A percentile compares a stretch with the other conserved stretches of the same genome.
Conservation (phyloP, 805 yeast species). For the Zygosaccharomyces pseudorouxii region DNA sequence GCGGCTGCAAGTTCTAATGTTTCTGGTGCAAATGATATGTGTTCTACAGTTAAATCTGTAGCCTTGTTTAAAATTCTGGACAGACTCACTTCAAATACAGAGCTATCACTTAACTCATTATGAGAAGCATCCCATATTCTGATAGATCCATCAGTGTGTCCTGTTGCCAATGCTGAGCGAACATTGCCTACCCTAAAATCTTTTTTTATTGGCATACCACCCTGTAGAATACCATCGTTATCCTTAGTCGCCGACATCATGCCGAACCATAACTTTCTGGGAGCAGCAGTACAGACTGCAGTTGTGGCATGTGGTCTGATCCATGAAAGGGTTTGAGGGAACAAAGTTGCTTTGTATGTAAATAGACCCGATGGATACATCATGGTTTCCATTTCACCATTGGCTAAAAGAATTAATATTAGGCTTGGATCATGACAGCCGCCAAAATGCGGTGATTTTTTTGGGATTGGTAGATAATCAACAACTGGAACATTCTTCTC, state of each 20-base stretch:
- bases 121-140: constrained; percentile 81
- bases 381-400: constrained; percentile 62
- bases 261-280: constrained; percentile 72
- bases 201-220: constrained; percentile 69
- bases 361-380: constrained; percentile 52
- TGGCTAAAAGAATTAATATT: constrained; percentile 52
- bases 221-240: constrained; percentile 52
- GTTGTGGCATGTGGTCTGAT: constrained; percentile 65
- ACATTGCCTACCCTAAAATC: constrained; percentile 45
- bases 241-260: constrained; percentile 51
- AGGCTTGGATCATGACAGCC: constrained; percentile 76
- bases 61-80: constrained; percentile 45
- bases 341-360: constrained; percentile 49
- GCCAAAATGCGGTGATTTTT: constrained; percentile 66
- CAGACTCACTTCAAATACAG: constrained; percentile 57
- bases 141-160: constrained; percentile 80
- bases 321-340: constrained; percentile 81
- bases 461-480: constrained; percentile 51
- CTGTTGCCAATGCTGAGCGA: constrained; percentile 67
- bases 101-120: constrained; percentile 59
- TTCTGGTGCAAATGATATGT: constrained; percentile 71
- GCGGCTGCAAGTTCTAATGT: constrained; percentile 73
- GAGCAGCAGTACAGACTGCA: constrained; percentile 51
- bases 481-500: constrained; percentile 43
- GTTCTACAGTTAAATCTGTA: constrained; percentile 43